Base-by-base conservation (phyloP, 352 stramenopile genomes). In the Phytophthora megakarya region DNA sequence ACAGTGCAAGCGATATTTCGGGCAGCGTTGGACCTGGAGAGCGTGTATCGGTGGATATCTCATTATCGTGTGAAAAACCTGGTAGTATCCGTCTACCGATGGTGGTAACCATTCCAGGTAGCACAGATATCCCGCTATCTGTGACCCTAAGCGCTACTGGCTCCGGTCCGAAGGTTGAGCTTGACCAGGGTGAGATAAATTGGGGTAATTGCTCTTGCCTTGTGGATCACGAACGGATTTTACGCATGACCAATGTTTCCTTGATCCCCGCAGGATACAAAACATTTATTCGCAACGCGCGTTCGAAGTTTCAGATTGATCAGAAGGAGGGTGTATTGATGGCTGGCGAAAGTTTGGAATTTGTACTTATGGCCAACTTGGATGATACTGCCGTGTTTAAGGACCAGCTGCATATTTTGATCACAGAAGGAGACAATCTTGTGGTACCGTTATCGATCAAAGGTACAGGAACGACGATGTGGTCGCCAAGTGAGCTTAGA, bases 381-480 rank as follows among this genome's bases (percentile, higher is more conserved):
- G 95, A 98, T 71, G 96, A 98, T 59, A 97, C 92, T 16, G 77
- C 92, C 6, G 42, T 90, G 12, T 94, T 97, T 67, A 95, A 94
- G 53, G 96, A 99, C 59, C 89, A 98, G 56, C 76, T 99, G 1
- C 89, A 98, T 62, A 89, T 98, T 46, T 73, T 98, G 46, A 82
- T 98, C 19, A 75, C 79, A 0, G 90, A 98, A 46, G 95, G 95
- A 11, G 92, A 97, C 3, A 98, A 90, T 30, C 38, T 98, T 7
- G 70, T 95, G 2, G 73, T 99, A 5, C 88, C 91, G 0, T 76
- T 98, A 9, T 65, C 76, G 8, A 97, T 97, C 43, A 90, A 83
- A 73, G 96, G 96, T n/a, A 93, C 83, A 19, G 96, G 95, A 12
- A 98, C 94, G 15, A 99, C 95, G 8, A 97, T 98, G 70, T 98